phyloP scores from a whole-genome alignment of 495 filamentous ascomycete genomes.

The Penicillium herquei region DNA sequence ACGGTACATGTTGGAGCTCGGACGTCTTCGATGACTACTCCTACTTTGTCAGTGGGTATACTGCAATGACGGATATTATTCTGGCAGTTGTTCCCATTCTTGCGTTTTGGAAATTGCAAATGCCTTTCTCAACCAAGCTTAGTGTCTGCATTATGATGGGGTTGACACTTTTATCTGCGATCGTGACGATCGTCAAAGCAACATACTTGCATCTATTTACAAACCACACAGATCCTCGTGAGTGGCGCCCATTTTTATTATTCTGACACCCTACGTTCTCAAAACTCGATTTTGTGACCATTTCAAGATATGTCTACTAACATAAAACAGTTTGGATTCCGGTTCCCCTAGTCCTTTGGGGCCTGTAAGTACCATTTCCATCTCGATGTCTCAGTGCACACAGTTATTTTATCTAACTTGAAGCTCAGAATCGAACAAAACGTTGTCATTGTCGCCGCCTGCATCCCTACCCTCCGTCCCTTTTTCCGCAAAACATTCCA shows the following conservation, averaged over 20 bases:
- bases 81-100: slow-evolving; percentile 24
- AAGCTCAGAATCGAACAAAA: slow-evolving; percentile 20
- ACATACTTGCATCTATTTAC: slow-evolving; percentile 19
- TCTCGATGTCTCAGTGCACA: not conserved
- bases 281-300: not conserved
- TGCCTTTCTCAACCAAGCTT: slow-evolving; percentile 19
- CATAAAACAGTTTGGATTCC: slow-evolving; percentile 11
- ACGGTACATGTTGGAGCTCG: slow-evolving; percentile 18
- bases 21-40: slow-evolving; percentile 17
- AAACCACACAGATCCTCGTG: slow-evolving; percentile 16
- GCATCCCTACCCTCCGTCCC: slow-evolving; percentile 33
- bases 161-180: slow-evolving; percentile 21
- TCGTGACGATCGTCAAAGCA: slow-evolving; percentile 21
- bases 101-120: slow-evolving; percentile 26
- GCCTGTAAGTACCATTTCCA: slow-evolving; percentile 13
- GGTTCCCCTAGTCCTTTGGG: slow-evolving; percentile 16
- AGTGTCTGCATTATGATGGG: slow-evolving; percentile 28
- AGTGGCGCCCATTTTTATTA: not conserved
- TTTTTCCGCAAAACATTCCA: slow-evolving; percentile 22
- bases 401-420: not conserved
- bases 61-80: slow-evolving; percentile 27
- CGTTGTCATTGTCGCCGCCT: slow-evolving; percentile 35
- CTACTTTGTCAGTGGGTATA: slow-evolving; percentile 27
- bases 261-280: not conserved
- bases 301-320: not conserved